phyloP scores from a whole-genome alignment of 2,329 filamentous ascomycete genomes.

The Aspergillus costaricaensis region DNA sequence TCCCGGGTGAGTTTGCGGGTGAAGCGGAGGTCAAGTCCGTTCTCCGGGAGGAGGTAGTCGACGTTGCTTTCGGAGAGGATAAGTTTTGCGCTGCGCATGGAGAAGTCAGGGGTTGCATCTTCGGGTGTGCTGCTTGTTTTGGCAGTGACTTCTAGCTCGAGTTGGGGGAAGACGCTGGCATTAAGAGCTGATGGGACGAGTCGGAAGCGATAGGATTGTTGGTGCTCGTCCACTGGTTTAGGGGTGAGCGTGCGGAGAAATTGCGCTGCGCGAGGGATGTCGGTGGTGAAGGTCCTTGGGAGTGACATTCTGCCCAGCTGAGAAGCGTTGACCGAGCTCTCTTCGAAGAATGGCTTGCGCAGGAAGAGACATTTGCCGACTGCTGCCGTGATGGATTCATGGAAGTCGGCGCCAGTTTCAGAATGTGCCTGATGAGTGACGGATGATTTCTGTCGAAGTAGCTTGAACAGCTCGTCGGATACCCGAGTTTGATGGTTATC shows the following conservation, averaged over 20 bases:
- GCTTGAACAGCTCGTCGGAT: slow-evolving; percentile 35
- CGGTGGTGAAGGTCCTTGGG: slow-evolving; percentile 35
- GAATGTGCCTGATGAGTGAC: not conserved
- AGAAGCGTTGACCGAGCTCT: slow-evolving; percentile 28
- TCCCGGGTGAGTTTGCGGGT: slow-evolving; percentile 36
- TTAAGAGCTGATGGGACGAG: slow-evolving; percentile 35
- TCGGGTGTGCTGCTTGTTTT: not conserved
- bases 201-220: slow-evolving; percentile 31
- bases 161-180: slow-evolving; percentile 28
- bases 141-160: slow-evolving; percentile 36
- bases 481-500: slow-evolving; percentile 33
- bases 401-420: slow-evolving; percentile 15
- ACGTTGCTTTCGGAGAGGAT: slow-evolving; percentile 34
- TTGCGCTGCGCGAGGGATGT: slow-evolving; percentile 35
- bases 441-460: slow-evolving; percentile 25
- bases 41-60: slow-evolving; percentile 45
- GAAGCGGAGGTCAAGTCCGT: slow-evolving; percentile 42
- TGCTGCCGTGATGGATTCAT: slow-evolving; percentile 40
- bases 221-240: slow-evolving; percentile 15
- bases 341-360: slow-evolving; percentile 25
- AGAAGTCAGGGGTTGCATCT: slow-evolving; percentile 15
- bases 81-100: slow-evolving; percentile 33
- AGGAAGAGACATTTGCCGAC: slow-evolving; percentile 44
- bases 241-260: slow-evolving; percentile 34
- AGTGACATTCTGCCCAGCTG: slow-evolving; percentile 34